A percentile compares a stretch with the other conserved stretches of the same genome.
phyloP scores from a whole-genome alignment of 1,284 basidiomycete species.

The Irpex lacteus region DNA sequence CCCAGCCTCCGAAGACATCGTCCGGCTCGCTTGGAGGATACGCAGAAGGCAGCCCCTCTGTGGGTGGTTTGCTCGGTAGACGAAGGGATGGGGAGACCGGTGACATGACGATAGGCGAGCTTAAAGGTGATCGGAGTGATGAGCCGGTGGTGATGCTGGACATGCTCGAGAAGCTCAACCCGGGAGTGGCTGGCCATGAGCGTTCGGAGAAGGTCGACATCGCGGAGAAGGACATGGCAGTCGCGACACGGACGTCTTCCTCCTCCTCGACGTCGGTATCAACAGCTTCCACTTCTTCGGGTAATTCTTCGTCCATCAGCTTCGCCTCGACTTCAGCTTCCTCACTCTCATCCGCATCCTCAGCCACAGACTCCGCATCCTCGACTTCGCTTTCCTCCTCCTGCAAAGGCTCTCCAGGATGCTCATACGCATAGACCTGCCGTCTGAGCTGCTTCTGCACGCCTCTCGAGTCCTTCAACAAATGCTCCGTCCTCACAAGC shows the following conservation, averaged over 20 bases:
- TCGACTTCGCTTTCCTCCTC: background rate
- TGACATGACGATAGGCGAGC: slow-evolving; percentile 6
- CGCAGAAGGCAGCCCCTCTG: background rate
- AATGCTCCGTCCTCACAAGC: slow-evolving; percentile 9
- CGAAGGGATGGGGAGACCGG: slow-evolving; percentile 2
- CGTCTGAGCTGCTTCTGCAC: background rate
- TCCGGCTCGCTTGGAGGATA: background rate
- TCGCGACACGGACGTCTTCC: background rate
- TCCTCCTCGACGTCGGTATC: background rate
- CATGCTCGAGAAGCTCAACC: slow-evolving; percentile 5
- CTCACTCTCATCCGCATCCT: background rate
- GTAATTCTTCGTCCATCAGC: background rate
- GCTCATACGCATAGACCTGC: background rate
- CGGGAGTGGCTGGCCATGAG: slow-evolving; percentile 13
- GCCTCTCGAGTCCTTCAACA: background rate
- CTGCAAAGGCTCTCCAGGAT: background rate
- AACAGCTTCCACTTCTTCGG: background rate
- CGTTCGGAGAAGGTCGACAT: slow-evolving; percentile 3
- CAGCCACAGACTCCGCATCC: background rate
- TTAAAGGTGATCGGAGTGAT: background rate
- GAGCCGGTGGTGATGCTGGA: background rate
- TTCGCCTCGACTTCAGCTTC: background rate
- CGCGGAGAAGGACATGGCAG: background rate
- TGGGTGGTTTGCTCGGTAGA: background rate
- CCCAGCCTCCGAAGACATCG: background rate